Evolutionary conservation across 176 grass and related monocot genomes (phyloP).

Genomic region (Chloris gayana): DNA sequence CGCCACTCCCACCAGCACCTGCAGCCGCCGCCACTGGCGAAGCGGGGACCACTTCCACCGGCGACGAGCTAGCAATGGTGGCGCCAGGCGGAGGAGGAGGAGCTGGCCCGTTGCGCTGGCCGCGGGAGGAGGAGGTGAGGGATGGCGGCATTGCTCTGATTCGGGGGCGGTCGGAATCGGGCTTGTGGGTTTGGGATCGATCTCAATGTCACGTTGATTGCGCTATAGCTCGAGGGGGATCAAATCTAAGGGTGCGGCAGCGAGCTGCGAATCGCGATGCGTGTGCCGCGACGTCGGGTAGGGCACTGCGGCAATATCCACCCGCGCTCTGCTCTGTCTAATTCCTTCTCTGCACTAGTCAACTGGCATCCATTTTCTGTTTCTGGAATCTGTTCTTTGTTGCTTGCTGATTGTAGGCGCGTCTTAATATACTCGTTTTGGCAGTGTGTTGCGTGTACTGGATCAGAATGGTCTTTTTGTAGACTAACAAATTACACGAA

Average conservation of each 20-base stretch:
- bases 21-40: neutral
- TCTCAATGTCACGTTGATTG: neutral
- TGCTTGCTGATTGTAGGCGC: neutral
- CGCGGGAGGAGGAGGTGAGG: conserved; percentile 55
- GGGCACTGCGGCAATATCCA: no score
- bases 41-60: no score
- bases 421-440: neutral
- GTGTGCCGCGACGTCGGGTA: no score
- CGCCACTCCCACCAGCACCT: neutral
- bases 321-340: neutral
- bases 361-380: neutral
- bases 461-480: no score
- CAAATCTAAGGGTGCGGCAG: neutral
- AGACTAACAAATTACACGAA: neutral
- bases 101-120: conserved; percentile 40
- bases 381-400: neutral
- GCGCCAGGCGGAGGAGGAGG: conserved; percentile 32
- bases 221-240: neutral
- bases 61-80: conserved; percentile 30
- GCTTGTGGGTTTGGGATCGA: neutral
- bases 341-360: neutral
- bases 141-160: conserved; percentile 26
- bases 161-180: neutral
- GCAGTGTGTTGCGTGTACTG: neutral
- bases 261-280: neutral